Evolutionary conservation across 2,329 filamentous ascomycete species (phyloP).

Genomic region (Sclerotinia borealis): DNA sequence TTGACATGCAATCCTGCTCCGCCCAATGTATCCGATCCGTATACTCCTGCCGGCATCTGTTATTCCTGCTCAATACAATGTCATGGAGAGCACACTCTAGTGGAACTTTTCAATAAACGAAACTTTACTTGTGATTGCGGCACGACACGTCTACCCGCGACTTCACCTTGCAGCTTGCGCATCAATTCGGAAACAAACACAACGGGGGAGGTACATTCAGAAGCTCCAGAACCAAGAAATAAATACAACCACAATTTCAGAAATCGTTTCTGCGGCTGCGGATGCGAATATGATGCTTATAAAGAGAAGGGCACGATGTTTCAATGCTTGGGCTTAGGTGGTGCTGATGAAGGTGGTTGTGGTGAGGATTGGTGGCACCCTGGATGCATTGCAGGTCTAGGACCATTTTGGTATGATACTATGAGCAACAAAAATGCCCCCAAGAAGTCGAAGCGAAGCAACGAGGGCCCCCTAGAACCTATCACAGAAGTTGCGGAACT

Average conservation of each 20-base stretch:
- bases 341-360: conserved; percentile 75
- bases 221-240: conserved; percentile 67
- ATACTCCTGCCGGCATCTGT: conserved; percentile 76
- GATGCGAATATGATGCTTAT: conserved; percentile 79
- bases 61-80: conserved; percentile 96
- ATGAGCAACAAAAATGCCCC: conserved; percentile 34
- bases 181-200: conserved; percentile 65
- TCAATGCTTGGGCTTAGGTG: conserved; percentile 83
- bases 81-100: conserved; percentile 88
- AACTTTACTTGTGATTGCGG: conserved; percentile 97
- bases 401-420: conserved; percentile 63
- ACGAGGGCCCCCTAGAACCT: conserved; percentile 37
- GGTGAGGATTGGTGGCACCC: conserved; percentile 98
- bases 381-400: conserved; percentile 79
- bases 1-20: conserved; percentile 87
- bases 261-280: conserved; percentile 88
- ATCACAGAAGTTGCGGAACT: conserved; percentile 46
- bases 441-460: conserved; percentile 30
- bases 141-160: conserved; percentile 64
- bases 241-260: conserved; percentile 94
- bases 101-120: conserved; percentile 93
- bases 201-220: conserved; percentile 71
- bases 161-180: conserved; percentile 70
- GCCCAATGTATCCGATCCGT: conserved; percentile 52
- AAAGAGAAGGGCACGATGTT: conserved; percentile 97